These are phyloP conservation scores for Proliferodiscus dingleyae DNA, from an alignment of 2,329 filamentous ascomycete genomes.

Conservation along the genomic window DNA sequence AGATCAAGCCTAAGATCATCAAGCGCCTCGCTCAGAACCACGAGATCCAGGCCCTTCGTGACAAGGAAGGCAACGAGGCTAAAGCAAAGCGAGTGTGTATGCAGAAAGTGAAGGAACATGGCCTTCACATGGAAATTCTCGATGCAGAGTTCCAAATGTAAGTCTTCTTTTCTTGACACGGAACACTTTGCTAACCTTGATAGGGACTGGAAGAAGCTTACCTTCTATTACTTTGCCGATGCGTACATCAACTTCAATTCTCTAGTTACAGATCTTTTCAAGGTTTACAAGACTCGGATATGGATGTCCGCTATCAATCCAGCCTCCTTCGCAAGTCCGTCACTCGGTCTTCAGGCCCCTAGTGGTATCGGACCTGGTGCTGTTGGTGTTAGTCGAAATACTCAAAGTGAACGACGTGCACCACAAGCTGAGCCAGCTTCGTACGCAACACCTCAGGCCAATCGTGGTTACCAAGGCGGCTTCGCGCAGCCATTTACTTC, in stretches of 20 bases:
- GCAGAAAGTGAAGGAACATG: slow-evolving; percentile 92
- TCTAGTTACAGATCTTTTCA: slow-evolving; percentile 94
- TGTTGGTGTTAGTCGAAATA: slow-evolving; percentile 47
- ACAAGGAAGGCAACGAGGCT: slow-evolving; percentile 96
- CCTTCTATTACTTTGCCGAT: slow-evolving; percentile 98
- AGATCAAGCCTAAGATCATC: slow-evolving; percentile 93
- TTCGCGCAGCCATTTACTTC: slow-evolving; percentile 40
- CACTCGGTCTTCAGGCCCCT: slow-evolving; percentile 65
- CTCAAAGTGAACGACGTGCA: slow-evolving; percentile 36
- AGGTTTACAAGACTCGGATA: slow-evolving; percentile 98
- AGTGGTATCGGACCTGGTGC: slow-evolving; percentile 63
- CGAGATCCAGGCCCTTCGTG: slow-evolving; percentile 81
- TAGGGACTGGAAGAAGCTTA: slow-evolving; percentile 98
- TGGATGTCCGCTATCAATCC: slow-evolving; percentile 99
- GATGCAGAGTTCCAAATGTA: slow-evolving; percentile 99
- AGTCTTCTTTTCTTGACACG: slow-evolving; percentile 36
- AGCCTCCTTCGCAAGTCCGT: slow-evolving; percentile 82
- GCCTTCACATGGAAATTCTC: slow-evolving; percentile 95
- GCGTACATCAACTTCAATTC: slow-evolving; percentile 99
- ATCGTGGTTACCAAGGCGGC: slow-evolving; percentile 34
- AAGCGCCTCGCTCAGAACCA: slow-evolving; percentile 89
- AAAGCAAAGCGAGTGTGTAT: slow-evolving; percentile 96
- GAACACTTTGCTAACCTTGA: slow-evolving; percentile 14
- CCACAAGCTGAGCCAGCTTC: slow-evolving; percentile 34
- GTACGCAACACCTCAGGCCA: slow-evolving; percentile 20